Percentiles rank a stretch among this genome's conserved stretches.
Evolutionary conservation across 192 early-diverging fungal species (phyloP).

Genomic region (Mortierella antarctica): DNA sequence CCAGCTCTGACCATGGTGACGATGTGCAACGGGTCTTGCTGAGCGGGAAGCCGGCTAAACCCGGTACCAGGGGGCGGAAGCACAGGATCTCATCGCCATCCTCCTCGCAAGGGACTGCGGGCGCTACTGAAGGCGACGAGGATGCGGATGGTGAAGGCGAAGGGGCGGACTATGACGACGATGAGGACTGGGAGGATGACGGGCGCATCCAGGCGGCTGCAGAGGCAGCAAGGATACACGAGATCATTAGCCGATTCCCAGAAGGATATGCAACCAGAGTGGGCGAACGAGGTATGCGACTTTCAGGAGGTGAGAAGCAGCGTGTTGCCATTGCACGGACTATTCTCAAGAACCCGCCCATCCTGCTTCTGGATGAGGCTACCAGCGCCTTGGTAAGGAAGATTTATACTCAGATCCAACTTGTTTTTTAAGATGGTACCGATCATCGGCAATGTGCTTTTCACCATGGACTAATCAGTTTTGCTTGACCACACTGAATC

Average conservation of each 20-base stretch:
- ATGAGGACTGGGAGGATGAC: slow-evolving; percentile 51
- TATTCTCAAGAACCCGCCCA: slow-evolving; percentile 73
- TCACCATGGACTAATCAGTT: no score
- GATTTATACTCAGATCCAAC: no score
- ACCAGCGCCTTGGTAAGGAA: slow-evolving; percentile 61
- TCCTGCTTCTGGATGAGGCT: slow-evolving; percentile 73
- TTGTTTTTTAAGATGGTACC: no score
- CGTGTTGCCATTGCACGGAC: slow-evolving; percentile 92
- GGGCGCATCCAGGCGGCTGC: slow-evolving; percentile 71
- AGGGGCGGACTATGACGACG: slow-evolving; percentile 29
- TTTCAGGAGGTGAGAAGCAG: slow-evolving; percentile 92
- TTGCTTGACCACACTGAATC: no score
- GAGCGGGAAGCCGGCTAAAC: slow-evolving; percentile 21
- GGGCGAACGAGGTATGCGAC: slow-evolving; percentile 77
- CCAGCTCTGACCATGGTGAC: slow-evolving; percentile 14
- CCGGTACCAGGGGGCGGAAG: slow-evolving; percentile 1
- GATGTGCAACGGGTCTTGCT: slow-evolving; percentile 2
- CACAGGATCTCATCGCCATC: slow-evolving; percentile 1
- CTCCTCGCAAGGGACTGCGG: slow-evolving; percentile 7
- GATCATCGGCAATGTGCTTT: no score
- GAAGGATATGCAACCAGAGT: slow-evolving; percentile 83
- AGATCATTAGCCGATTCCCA: slow-evolving; percentile 76
- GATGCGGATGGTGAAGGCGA: slow-evolving; percentile 62
- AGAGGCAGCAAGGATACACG: slow-evolving; percentile 84
- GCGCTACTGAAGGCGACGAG: slow-evolving; percentile 69